Evolutionary conservation across 768 basidiomycete genomes (phyloP).

Genomic region (Lentinula raphanica): DNA sequence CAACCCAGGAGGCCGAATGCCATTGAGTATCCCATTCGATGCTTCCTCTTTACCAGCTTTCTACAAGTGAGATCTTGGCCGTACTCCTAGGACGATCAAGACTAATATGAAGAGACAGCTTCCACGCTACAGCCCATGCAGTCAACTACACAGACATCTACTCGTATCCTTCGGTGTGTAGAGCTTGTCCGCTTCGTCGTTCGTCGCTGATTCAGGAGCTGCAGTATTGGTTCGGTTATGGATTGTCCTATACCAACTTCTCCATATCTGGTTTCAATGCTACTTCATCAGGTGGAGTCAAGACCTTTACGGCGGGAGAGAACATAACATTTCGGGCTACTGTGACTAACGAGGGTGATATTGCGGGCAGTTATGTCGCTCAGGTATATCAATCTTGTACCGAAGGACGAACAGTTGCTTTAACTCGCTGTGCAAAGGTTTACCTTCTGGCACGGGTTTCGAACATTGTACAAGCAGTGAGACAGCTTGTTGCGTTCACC

Average conservation of each 20-base stretch:
- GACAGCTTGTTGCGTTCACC: constrained; percentile 19
- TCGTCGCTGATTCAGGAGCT: neutral
- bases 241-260: constrained; percentile 21
- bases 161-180: constrained; percentile 17
- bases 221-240: constrained; percentile 21
- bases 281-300: constrained; percentile 9
- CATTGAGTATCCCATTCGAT: constrained; percentile 19
- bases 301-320: constrained; percentile 15
- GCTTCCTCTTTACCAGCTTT: constrained; percentile 18
- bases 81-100: neutral
- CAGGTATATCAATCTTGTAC: constrained; percentile 18
- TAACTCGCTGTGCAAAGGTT: constrained; percentile 6
- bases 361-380: constrained; percentile 18
- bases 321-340: constrained; percentile 18
- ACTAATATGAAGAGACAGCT: constrained; percentile 7
- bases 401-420: neutral
- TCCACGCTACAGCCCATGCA: constrained; percentile 16
- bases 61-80: constrained; percentile 15
- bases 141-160: constrained; percentile 18
- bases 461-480: constrained; percentile 13
- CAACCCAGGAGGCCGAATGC: constrained; percentile 20
- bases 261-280: constrained; percentile 14
- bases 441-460: constrained; percentile 19
- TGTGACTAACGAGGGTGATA: constrained; percentile 16
- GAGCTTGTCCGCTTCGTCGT: neutral